Conservation (phyloP, 176 grass and related monocot species). For the Triticum aestivum region IWGSC_CS_RefSeq_v2.1 NC_057808.1:401096529-401097028, state of each 20-base stretch:
- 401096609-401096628: background rate
- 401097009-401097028: no score
- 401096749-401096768: background rate
- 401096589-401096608: background rate
- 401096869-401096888: no score
- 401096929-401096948: no score
- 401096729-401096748: background rate
- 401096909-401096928: no score
- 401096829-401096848: no score
- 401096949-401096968: no score
- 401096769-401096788: no score
- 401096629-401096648: background rate
- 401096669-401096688: background rate
- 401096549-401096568: background rate
- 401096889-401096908: no score
- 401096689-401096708: background rate
- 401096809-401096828: background rate
- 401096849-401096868: no score
- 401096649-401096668: background rate
- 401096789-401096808: background rate
- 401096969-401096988: no score
- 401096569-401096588: background rate
- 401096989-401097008: no score
- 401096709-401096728: background rate
- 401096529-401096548: background rate